phyloP scores from a whole-genome alignment of 2,329 filamentous ascomycete genomes.

The Colletotrichum sp. region DNA sequence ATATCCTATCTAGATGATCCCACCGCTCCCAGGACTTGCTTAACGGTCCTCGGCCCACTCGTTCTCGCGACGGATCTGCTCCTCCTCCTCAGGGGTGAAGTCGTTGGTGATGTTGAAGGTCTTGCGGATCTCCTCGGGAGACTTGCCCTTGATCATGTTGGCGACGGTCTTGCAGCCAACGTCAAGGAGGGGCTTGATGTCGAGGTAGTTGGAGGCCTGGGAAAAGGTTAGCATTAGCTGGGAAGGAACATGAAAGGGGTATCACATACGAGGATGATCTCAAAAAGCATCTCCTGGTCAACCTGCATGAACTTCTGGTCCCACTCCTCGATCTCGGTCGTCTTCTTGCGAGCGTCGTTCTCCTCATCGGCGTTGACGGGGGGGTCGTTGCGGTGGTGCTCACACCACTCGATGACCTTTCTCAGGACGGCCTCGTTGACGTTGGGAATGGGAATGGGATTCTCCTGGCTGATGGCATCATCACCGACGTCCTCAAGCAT shows the following conservation, averaged over 20 bases:
- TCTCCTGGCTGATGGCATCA: constrained; percentile 52
- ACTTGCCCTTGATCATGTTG: constrained; percentile 99
- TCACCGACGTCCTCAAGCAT: constrained; percentile 93
- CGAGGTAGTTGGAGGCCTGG: constrained; percentile 95
- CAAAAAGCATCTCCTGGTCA: constrained; percentile 99
- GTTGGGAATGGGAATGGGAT: constrained; percentile 89
- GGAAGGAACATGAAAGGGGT: background rate
- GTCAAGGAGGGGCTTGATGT: constrained; percentile 97
- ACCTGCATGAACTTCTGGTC: constrained; percentile 99
- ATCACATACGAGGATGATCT: constrained; percentile 87
- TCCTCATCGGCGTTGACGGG: constrained; percentile 84
- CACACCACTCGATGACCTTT: constrained; percentile 98
- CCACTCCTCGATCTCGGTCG: constrained; percentile 99
- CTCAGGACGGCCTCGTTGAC: constrained; percentile 91
- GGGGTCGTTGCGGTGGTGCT: constrained; percentile 87
- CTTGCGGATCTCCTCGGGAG: constrained; percentile 97
- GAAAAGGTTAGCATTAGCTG: background rate
- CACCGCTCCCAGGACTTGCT: constrained; percentile 23
- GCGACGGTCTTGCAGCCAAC: constrained; percentile 99
- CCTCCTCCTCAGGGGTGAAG: constrained; percentile 98
- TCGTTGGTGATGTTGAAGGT: constrained; percentile 99
- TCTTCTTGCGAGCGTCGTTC: constrained; percentile 94
- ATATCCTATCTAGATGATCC: background rate
- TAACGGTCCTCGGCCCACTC: constrained; percentile 89
- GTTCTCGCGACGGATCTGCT: constrained; percentile 93